Conservation (phyloP, 345 rosid genomes). For the Rhodomyrtus tomentosa region DNA sequence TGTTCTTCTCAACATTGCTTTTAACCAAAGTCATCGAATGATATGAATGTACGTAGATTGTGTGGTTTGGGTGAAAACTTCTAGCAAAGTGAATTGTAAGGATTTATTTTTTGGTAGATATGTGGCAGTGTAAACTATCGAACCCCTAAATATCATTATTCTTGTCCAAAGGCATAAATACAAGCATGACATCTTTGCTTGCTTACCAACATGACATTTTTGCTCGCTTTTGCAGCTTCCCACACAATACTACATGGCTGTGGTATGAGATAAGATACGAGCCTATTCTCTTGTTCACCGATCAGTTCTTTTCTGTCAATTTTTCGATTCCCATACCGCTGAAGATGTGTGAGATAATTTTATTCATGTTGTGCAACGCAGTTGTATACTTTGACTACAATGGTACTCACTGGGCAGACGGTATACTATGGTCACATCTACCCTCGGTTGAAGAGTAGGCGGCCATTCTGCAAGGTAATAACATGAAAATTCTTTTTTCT, state of each 20-base stretch:
- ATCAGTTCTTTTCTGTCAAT: background rate
- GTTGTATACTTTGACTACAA: constrained; percentile 54
- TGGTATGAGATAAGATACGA: constrained; percentile 23
- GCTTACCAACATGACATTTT: background rate
- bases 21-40: background rate
- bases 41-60: background rate
- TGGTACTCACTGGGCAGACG: constrained; percentile 43
- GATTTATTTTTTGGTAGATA: background rate
- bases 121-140: background rate
- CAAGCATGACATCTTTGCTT: constrained; percentile 1
- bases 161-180: background rate
- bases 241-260: constrained; percentile 71
- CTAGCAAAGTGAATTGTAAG: background rate
- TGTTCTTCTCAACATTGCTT: background rate
- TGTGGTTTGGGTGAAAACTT: background rate
- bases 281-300: background rate
- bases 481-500: background rate
- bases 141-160: background rate
- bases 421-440: constrained; percentile 58
- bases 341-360: background rate
- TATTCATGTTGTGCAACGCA: constrained; percentile 12
- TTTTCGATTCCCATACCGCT: background rate
- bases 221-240: constrained; percentile 64
- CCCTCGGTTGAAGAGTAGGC: constrained; percentile 26
- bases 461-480: constrained; percentile 22